These are phyloP conservation scores for Emergomyces pasteurianus DNA, from an alignment of 2,329 filamentous ascomycete species.

Conservation along the genomic window DNA sequence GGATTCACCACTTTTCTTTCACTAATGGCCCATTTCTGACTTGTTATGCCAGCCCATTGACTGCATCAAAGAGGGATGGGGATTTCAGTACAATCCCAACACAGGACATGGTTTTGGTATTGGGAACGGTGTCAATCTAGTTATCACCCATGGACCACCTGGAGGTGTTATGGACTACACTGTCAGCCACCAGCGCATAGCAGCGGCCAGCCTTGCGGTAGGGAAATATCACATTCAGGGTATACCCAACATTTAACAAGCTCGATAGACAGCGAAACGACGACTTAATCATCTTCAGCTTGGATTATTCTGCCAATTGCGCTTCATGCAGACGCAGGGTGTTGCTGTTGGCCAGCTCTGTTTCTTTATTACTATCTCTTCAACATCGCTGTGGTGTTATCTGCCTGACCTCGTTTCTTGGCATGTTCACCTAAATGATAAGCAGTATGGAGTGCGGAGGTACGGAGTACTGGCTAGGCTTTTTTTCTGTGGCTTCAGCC, in stretches of 20 bases:
- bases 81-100: constrained; percentile 37
- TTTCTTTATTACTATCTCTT: not conserved
- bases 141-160: constrained; percentile 46
- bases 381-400: not conserved
- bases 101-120: constrained; percentile 29
- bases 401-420: not conserved
- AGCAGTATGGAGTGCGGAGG: too few relatives aligned
- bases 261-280: too few relatives aligned
- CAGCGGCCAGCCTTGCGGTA: too few relatives aligned
- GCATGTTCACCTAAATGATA: not conserved
- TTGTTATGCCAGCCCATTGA: constrained; percentile 45
- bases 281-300: not conserved
- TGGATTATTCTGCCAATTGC: not conserved
- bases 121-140: constrained; percentile 31
- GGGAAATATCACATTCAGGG: too few relatives aligned
- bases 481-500: not conserved
- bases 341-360: too few relatives aligned
- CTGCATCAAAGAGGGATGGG: constrained; percentile 38
- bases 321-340: too few relatives aligned
- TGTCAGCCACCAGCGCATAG: constrained; percentile 15
- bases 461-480: not conserved
- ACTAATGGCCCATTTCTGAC: constrained; percentile 39
- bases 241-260: too few relatives aligned
- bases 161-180: constrained; percentile 39
- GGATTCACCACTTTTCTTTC: constrained; percentile 37